Evolutionary conservation across 2,329 filamentous ascomycete species (phyloP).

Genomic region (Colletotrichum endophyticum): DNA sequence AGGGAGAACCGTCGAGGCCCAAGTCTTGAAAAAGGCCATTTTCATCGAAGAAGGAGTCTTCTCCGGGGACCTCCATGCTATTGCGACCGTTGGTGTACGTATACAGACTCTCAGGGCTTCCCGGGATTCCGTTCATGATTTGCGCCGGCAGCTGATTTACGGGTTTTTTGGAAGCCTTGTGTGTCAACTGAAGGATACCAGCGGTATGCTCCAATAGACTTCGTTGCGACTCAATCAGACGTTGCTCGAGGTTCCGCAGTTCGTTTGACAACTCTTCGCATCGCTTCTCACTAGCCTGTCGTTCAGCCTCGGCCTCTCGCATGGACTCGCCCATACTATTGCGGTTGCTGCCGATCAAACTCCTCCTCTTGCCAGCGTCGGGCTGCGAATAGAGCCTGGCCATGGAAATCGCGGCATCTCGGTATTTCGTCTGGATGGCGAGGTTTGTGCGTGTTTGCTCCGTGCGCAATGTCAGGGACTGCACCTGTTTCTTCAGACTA

Average conservation of each 20-base stretch:
- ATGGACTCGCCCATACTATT: conserved; percentile 53
- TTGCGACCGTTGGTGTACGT: conserved; percentile 68
- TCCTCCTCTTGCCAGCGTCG: conserved; percentile 49
- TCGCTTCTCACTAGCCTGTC: conserved; percentile 75
- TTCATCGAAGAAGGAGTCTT: conserved; percentile 76
- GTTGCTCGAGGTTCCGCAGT: conserved; percentile 79
- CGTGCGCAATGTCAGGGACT: conserved; percentile 74
- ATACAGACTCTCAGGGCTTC: conserved; percentile 79
- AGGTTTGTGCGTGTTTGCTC: conserved; percentile 84
- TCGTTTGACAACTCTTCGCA: conserved; percentile 86
- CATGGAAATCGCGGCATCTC: conserved; percentile 89
- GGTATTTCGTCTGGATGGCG: conserved; percentile 89
- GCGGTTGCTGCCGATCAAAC: conserved; percentile 51
- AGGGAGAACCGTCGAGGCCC: conserved; percentile 41
- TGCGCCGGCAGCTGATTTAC: conserved; percentile 39
- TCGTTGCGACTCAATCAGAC: conserved; percentile 75
- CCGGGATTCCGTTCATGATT: conserved; percentile 65
- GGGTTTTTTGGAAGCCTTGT: conserved; percentile 70
- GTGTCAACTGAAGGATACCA: conserved; percentile 88
- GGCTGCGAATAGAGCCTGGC: conserved; percentile 77
- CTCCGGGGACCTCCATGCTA: conserved; percentile 58
- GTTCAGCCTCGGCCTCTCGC: conserved; percentile 74
- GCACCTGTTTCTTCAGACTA: conserved; percentile 84
- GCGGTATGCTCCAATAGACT: conserved; percentile 88
- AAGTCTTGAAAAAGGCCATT: conserved; percentile 75